Percentiles rank a stretch among this genome's conserved stretches.
phyloP scores from a whole-genome alignment of 805 yeast genomes.

The Yamadazyma ubonensis region DNA sequence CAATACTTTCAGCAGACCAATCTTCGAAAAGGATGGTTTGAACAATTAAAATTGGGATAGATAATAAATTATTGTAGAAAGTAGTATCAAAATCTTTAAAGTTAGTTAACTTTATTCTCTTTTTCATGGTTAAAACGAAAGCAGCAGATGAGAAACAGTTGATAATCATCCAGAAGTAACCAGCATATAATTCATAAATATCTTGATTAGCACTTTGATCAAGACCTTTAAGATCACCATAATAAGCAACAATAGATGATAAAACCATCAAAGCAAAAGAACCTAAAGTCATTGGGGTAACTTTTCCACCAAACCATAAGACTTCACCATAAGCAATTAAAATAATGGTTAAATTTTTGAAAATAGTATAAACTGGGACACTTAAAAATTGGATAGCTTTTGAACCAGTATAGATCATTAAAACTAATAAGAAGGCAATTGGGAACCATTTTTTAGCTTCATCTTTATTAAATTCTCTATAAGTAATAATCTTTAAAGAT shows the following conservation, averaged over 20 bases:
- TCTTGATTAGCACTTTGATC: conserved; percentile 32
- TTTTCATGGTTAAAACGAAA: conserved; percentile 92
- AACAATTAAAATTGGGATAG: conserved; percentile 82
- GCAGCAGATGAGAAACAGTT: conserved; percentile 95
- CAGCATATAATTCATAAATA: conserved; percentile 53
- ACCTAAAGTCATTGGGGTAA: conserved; percentile 83
- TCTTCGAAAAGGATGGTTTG: conserved; percentile 82
- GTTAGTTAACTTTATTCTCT: conserved; percentile 94
- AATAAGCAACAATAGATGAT: conserved; percentile 93
- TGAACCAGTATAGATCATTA: conserved; percentile 94
- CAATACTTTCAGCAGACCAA: conserved; percentile 83
- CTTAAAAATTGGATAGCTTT: conserved; percentile 89
- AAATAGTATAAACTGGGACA: conserved; percentile 95
- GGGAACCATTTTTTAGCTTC: conserved; percentile 98
- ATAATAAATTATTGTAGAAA: conserved; percentile 94
- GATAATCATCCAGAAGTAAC: conserved; percentile 95
- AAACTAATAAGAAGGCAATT: conserved; percentile 81
- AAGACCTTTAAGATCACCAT: conserved; percentile 61
- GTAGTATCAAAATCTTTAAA: conserved; percentile 97
- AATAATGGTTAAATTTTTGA: conserved; percentile 95
- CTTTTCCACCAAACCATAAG: conserved; percentile 91
- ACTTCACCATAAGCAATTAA: conserved; percentile 98
- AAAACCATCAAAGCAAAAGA: conserved; percentile 91
- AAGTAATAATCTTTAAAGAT: conserved; percentile 71
- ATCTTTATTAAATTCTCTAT: conserved; percentile 77